Conservation (phyloP, 352 stramenopile genomes). For the Saprolegnia parasitica region DNA sequence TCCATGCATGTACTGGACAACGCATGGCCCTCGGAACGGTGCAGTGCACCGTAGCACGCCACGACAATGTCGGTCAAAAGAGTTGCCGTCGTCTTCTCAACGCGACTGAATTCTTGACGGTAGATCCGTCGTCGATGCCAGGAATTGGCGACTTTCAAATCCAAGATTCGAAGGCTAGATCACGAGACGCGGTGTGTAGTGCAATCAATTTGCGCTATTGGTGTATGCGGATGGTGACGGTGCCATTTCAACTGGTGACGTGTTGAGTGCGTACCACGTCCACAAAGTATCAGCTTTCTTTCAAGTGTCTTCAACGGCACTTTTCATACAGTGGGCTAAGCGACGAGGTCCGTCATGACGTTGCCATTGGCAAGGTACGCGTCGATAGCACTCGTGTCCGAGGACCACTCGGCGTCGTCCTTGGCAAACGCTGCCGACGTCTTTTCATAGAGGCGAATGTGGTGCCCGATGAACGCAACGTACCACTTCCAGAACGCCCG, state of each 20-base stretch:
- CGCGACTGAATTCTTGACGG: too few species aligned
- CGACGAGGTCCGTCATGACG: constrained; percentile 31
- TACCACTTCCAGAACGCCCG: constrained; percentile 53
- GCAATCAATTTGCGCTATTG: too few species aligned
- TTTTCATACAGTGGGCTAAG: background rate
- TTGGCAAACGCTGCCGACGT: constrained; percentile 41
- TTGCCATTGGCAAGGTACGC: constrained; percentile 37
- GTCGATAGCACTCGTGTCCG: constrained; percentile 37
- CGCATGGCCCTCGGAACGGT: too few species aligned
- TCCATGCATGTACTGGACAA: too few species aligned
- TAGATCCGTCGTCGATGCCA: too few species aligned
- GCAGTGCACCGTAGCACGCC: background rate
- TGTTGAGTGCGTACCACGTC: too few species aligned
- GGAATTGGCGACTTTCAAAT: too few species aligned
- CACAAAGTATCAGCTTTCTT: too few species aligned
- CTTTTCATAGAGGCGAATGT: constrained; percentile 45
- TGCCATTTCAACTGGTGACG: too few species aligned
- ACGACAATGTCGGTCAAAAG: background rate
- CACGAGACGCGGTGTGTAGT: too few species aligned
- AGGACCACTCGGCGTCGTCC: constrained; percentile 47
- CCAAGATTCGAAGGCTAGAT: too few species aligned
- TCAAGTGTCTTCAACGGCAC: background rate
- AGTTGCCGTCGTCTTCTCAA: background rate
- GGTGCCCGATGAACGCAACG: constrained; percentile 51
- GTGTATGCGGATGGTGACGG: too few species aligned